Evolutionary conservation across 1,284 basidiomycete species (phyloP).

Genomic region (Cutaneotrichosporon dermatis): DNA sequence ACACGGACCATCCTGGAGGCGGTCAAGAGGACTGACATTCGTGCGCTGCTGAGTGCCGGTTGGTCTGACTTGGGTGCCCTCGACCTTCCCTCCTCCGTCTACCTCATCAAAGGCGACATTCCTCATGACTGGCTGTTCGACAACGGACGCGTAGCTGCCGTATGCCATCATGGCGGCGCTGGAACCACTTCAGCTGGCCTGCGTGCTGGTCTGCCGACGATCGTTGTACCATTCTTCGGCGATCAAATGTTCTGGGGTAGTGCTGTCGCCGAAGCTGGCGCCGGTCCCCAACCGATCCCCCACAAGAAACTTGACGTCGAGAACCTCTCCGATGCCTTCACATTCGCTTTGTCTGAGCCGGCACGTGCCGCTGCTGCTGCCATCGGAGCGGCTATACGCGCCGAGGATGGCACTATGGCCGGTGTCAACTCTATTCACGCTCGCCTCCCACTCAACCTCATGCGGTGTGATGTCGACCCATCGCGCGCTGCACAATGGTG

Average conservation of each 20-base stretch:
- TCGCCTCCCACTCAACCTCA: constrained; percentile 61
- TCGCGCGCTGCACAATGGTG: constrained; percentile 58
- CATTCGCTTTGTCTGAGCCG: constrained; percentile 51
- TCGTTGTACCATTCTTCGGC: constrained; percentile 66
- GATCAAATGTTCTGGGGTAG: constrained; percentile 59
- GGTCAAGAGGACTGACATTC: constrained; percentile 54
- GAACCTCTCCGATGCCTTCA: constrained; percentile 56
- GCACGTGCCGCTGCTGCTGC: constrained; percentile 54
- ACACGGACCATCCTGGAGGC: constrained; percentile 59
- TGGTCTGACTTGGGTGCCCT: constrained; percentile 58
- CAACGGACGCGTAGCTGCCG: constrained; percentile 56
- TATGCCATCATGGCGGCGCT: constrained; percentile 68
- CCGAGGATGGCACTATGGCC: constrained; percentile 55
- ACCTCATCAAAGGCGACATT: constrained; percentile 56
- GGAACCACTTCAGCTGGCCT: constrained; percentile 63
- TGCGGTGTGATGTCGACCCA: constrained; percentile 60
- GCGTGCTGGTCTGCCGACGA: constrained; percentile 60
- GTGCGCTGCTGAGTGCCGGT: constrained; percentile 60
- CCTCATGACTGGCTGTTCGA: constrained; percentile 70
- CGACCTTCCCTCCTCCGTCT: constrained; percentile 54
- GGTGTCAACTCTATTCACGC: constrained; percentile 59
- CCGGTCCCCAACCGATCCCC: constrained; percentile 60
- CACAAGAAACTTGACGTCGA: constrained; percentile 55
- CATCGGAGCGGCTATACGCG: constrained; percentile 56
- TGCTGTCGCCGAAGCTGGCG: constrained; percentile 62